Evolutionary conservation across 75 land plant species (phyloP), one percentile per base, ranked within the genome.

Genomic region (Adiantum capillusveneris): DNA sequence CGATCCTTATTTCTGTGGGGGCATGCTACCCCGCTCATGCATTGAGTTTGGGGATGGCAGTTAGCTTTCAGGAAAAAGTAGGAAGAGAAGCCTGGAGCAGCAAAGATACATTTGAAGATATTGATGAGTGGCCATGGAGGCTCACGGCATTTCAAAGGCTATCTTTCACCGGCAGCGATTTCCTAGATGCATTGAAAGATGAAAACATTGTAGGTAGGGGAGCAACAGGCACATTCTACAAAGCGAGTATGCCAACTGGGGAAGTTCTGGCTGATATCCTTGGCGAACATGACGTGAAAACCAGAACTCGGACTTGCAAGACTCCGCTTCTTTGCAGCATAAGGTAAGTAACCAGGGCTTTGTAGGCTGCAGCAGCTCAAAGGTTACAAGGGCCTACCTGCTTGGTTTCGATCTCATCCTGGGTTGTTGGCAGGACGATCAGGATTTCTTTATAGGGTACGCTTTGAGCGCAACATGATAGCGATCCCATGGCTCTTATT

Each of bases 81-180:
- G 56, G 0, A 37, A 21, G 56, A 24, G 37, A 9, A 34, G 9
- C 37, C 9, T 34, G 3, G 37, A 34, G 37, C 37, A 34, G 37
- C 9, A 34, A 34, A 34, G 37, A 34, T 9, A 9, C 37, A 34
- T 9, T 34, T 34, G 37, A 34, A 34, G 37, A 34, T 9, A 34
- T 34, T 3, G 37, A 34, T 34, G 31, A 52, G 31, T 84, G 88
- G 65, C 85, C 87, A 30, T 86, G 91, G 91, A 77, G 66, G 65
- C 60, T 86, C 24, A 86, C 81, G 22, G 92, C 92, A 0, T 90
- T 95, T 53, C 98, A 93, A 75, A 75, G 88, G 1, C 81, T 88
- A 61, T 81, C 81, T 41, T 93, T 88, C 83, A 75, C 92, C 53
- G 86, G 76, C 14, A 78, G 79, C 0, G 85, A 88, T 56, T 75